Evolutionary conservation across 371 early-diverging fungal genomes (phyloP), one percentile per base, ranked within the genome.

Genomic region (Actinomortierella wolfii): DNA sequence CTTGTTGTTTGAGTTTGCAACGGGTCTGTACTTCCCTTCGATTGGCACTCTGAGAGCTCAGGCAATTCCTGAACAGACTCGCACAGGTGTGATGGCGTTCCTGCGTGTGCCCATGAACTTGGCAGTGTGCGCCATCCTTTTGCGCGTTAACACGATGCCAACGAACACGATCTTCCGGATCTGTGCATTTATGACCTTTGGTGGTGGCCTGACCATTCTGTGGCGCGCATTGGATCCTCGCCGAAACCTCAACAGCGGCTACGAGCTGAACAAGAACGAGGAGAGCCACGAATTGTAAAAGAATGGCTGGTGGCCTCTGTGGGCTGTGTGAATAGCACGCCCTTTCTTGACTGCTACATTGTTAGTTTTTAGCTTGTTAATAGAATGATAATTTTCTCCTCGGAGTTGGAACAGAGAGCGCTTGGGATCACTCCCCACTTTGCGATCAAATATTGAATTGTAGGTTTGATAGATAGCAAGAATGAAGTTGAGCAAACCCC

Each of bases 41-140:
- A 82, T 91, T 52, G 86, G 86, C 1, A 85, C 88, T 0, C 52
- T 93, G 15, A 84, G 88, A 26, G 86, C 87, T 18, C 80, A 86
- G 57, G 70, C 78, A 18, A 86, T 93, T 45, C 91, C 92, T 9
- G 91, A 92, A 76, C 87, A 84, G 45, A 84, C 86, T 53, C 76
- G 92, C 40, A 83, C 92, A 11, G 88, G 89, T 18, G 81, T 93
- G 29, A 90, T 90, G 89, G 88, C 90, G 25, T 67, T 91, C 49
- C 78, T 93, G 57, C 79, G 93, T 48, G 82, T 92, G 20, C 92
- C 92, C 28, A 83, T 91, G 83, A 93, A 93, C 74, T 63, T 90
- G 20, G 86, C 83, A 20, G 91, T 93, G n/a, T 88, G 86, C 40
- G 59, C 81, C 17, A 79, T 88, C 49, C 75, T 93, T 70, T 78